Evolutionary conservation across 2,329 filamentous ascomycete genomes (phyloP).

Genomic region (Cryphonectria carpinicola): DNA sequence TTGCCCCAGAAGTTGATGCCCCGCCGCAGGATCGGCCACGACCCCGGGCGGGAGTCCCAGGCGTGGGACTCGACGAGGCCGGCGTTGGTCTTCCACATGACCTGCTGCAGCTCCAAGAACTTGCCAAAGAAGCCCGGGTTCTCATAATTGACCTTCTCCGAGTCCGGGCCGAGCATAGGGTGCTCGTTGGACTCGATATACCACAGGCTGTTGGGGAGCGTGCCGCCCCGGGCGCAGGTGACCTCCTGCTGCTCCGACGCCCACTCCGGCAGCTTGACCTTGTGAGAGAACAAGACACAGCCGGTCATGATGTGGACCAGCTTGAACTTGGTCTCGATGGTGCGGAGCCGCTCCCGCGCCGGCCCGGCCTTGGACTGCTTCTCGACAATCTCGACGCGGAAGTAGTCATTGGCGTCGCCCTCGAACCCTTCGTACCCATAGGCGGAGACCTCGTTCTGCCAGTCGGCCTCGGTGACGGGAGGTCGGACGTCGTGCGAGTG

Average conservation of each 20-base stretch:
- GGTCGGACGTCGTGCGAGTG: constrained; percentile 95
- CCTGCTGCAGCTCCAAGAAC: constrained; percentile 94
- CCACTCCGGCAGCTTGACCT: constrained; percentile 98
- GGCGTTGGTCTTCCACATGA: constrained; percentile 99
- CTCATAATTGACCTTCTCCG: constrained; percentile 95
- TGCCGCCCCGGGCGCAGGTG: constrained; percentile 91
- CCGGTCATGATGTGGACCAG: constrained; percentile 97
- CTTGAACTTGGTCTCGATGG: constrained; percentile 95
- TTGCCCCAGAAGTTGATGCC: constrained; percentile 99
- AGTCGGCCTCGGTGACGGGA: constrained; percentile 83
- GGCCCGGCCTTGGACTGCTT: constrained; percentile 77
- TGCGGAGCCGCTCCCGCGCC: constrained; percentile 84
- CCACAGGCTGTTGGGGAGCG: constrained; percentile 95
- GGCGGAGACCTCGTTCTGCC: constrained; percentile 95
- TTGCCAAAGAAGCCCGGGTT: constrained; percentile 96
- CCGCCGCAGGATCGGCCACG: constrained; percentile 88
- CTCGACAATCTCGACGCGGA: constrained; percentile 94
- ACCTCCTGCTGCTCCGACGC: constrained; percentile 98
- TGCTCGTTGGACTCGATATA: constrained; percentile 93
- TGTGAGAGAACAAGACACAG: constrained; percentile 95
- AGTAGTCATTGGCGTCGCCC: constrained; percentile 94
- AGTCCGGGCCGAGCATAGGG: constrained; percentile 70
- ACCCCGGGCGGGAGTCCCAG: constrained; percentile 93
- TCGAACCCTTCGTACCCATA: constrained; percentile 98
- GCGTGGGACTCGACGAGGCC: constrained; percentile 95